A percentile compares a stretch with the other conserved stretches of the same genome.
These are phyloP conservation scores for Saururus chinensis DNA, from an alignment of 164 flowering plant species.

Conservation along the genomic window DNA sequence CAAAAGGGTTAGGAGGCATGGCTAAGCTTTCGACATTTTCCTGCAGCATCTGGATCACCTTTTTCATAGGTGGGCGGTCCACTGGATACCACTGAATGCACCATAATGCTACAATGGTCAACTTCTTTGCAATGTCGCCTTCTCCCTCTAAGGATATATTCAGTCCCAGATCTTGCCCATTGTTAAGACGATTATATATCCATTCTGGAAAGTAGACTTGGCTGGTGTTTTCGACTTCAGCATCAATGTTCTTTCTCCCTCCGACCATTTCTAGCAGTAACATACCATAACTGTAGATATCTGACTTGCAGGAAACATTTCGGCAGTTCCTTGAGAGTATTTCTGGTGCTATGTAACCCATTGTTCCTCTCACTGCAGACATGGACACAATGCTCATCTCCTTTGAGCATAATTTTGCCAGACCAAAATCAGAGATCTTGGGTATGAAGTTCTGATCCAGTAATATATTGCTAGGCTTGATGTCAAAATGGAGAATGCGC, in stretches of 20 bases:
- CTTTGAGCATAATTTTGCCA: constrained; percentile 22
- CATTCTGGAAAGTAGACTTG: constrained; percentile 24
- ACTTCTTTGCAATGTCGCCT: too few relatives aligned
- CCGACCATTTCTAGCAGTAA: neutral
- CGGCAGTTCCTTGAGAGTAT: constrained; percentile 22
- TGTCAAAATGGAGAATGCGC: constrained; percentile 33
- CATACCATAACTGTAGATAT: constrained; percentile 32
- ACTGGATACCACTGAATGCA: too few relatives aligned
- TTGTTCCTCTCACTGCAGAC: constrained; percentile 30
- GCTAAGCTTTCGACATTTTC: too few relatives aligned
- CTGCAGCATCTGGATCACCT: too few relatives aligned
- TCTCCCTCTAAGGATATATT: too few relatives aligned
- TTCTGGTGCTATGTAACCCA: constrained; percentile 38
- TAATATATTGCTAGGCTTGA: constrained; percentile 37
- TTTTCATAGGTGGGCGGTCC: too few relatives aligned
- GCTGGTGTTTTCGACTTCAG: constrained; percentile 10
- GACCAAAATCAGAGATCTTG: constrained; percentile 36
- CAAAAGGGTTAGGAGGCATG: too few relatives aligned
- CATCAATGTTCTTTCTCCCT: constrained; percentile 18
- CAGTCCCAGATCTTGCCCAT: too few relatives aligned
- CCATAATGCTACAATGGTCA: too few relatives aligned
- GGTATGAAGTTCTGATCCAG: constrained; percentile 27
- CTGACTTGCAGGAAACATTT: constrained; percentile 33
- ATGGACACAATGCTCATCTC: constrained; percentile 25
- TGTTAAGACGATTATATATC: neutral